Evolutionary conservation across 2,329 filamentous ascomycete genomes (phyloP).

Genomic region (Colletotrichum graminicola): DNA sequence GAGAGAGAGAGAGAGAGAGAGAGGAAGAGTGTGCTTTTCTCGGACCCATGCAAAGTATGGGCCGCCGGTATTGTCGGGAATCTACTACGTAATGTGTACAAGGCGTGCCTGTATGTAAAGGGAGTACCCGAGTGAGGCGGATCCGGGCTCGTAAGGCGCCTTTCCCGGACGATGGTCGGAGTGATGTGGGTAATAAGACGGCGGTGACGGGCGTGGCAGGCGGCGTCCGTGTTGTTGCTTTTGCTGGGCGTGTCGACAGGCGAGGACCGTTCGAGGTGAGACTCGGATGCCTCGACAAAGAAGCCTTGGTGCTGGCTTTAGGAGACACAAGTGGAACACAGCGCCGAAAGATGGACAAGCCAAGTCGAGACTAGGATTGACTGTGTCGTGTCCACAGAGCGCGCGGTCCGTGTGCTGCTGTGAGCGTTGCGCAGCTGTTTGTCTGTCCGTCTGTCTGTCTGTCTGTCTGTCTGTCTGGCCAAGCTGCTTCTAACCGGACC

Average conservation of each 20-base stretch:
- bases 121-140: conserved; percentile 2
- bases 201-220: conserved; percentile 10
- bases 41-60: neutral
- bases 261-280: neutral
- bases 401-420: neutral
- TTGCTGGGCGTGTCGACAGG: neutral
- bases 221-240: neutral
- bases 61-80: neutral
- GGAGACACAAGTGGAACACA: neutral
- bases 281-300: conserved; percentile 1
- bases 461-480: neutral
- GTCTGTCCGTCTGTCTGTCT: neutral
- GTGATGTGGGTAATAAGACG: conserved; percentile 13
- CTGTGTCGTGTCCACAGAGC: neutral
- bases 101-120: conserved; percentile 1
- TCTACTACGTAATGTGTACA: neutral
- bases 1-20: neutral
- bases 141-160: conserved; percentile 1
- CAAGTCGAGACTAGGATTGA: conserved; percentile 13
- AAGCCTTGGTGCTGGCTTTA: neutral
- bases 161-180: conserved; percentile 4
- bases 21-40: neutral
- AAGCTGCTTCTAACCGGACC: neutral
- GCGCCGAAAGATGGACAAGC: neutral
- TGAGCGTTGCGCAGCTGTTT: neutral